Percentiles rank a stretch among this genome's conserved stretches.
These are phyloP conservation scores for Ophiostoma pallidulum DNA, from an alignment of 2,329 filamentous ascomycete species.

Conservation along the genomic window DNA sequence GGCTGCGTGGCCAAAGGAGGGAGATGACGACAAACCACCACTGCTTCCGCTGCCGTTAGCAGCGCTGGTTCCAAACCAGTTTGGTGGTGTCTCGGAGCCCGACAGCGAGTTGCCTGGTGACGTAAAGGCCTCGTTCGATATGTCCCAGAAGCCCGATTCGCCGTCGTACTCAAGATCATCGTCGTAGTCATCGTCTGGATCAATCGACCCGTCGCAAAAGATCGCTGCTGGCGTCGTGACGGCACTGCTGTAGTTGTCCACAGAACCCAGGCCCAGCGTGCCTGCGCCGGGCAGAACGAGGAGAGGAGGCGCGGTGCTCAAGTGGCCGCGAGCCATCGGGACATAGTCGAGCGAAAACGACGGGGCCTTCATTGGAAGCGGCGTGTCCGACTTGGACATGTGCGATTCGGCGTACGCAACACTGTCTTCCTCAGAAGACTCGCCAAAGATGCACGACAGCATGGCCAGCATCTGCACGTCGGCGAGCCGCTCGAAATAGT, in stretches of 20 bases:
- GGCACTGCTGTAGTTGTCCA: conserved; percentile 9
- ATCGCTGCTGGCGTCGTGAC: conserved; percentile 8
- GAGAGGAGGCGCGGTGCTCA: neutral
- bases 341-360: conserved; percentile 60
- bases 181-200: conserved; percentile 20
- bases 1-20: conserved; percentile 27
- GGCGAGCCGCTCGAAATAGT: conserved; percentile 51
- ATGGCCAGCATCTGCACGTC: conserved; percentile 65
- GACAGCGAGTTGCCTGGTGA: conserved; percentile 42
- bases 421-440: conserved; percentile 49
- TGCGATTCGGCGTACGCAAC: conserved; percentile 49
- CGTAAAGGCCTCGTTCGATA: conserved; percentile 29
- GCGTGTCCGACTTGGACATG: conserved; percentile 50
- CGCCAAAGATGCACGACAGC: conserved; percentile 60
- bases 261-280: conserved; percentile 27
- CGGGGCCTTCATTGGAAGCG: conserved; percentile 54
- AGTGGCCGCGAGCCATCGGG: conserved; percentile 32
- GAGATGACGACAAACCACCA: conserved; percentile 42
- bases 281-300: conserved; percentile 19
- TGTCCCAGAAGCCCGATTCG: conserved; percentile 49
- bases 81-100: conserved; percentile 52
- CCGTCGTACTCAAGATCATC: conserved; percentile 44
- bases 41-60: conserved; percentile 19
- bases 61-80: conserved; percentile 35
- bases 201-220: conserved; percentile 14